Evolutionary conservation across 495 filamentous ascomycete species (phyloP).

Genomic region (Aspergillus heteromorphus): DNA sequence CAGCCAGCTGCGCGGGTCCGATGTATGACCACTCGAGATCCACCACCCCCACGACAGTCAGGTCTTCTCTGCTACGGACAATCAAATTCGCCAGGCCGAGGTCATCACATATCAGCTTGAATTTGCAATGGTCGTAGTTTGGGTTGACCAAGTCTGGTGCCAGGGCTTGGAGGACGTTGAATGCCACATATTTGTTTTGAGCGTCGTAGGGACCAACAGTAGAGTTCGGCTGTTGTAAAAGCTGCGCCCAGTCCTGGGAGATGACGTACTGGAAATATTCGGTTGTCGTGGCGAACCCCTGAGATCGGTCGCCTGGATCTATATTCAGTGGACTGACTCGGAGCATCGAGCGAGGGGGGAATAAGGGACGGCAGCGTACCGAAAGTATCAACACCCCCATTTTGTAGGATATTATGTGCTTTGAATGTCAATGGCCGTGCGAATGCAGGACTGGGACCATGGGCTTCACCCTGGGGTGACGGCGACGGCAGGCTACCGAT

Average conservation of each 20-base stretch:
- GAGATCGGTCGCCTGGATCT: slow-evolving; percentile 26
- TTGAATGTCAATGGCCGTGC: slow-evolving; percentile 27
- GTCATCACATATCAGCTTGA: slow-evolving; percentile 36
- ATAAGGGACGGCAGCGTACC: too few relatives aligned
- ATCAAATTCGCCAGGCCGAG: slow-evolving; percentile 33
- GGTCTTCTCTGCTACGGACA: slow-evolving; percentile 23
- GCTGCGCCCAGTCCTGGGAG: slow-evolving; percentile 29
- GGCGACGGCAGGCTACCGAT: slow-evolving; percentile 17
- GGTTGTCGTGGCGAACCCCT: slow-evolving; percentile 24
- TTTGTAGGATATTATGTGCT: slow-evolving; percentile 25
- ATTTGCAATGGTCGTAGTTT: slow-evolving; percentile 23
- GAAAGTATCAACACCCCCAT: slow-evolving; percentile 32
- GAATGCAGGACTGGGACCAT: slow-evolving; percentile 7
- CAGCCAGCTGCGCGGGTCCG: slow-evolving; percentile 32
- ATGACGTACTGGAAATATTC: slow-evolving; percentile 30
- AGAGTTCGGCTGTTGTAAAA: slow-evolving; percentile 30
- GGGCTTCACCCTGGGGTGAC: slow-evolving; percentile 8
- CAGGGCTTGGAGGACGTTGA: slow-evolving; percentile 22
- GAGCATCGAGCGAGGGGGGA: too few relatives aligned
- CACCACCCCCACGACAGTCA: slow-evolving; percentile 30
- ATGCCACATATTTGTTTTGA: slow-evolving; percentile 19
- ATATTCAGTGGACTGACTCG: slow-evolving; percentile 1
- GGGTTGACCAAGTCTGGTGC: slow-evolving; percentile 19
- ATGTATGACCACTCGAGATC: slow-evolving; percentile 35
- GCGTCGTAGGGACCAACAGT: slow-evolving; percentile 17